Evolutionary conservation across 208 protist genomes (phyloP).

Genomic region (Leishmania amazonensis): DNA sequence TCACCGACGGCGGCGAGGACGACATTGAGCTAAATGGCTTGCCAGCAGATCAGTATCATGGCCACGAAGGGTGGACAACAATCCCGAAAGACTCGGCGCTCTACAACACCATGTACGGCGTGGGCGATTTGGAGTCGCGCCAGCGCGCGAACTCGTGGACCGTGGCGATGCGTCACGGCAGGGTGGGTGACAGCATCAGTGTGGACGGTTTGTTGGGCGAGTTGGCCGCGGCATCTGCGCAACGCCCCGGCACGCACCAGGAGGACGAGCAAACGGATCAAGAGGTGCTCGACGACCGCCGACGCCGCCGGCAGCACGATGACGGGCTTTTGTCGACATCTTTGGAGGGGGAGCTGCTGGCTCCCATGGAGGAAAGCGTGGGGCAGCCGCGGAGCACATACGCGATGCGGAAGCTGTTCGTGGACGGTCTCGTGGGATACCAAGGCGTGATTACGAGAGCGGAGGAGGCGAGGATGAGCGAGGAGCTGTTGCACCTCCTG

Average conservation of each 20-base stretch:
- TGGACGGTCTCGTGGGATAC: slow-evolving; percentile 80
- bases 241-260: not conserved
- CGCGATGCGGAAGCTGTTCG: slow-evolving; percentile 77
- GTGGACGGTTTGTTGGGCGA: slow-evolving; percentile 24
- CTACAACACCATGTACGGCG: slow-evolving; percentile 57
- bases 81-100: slow-evolving; percentile 80
- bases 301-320: slow-evolving; percentile 51
- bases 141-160: slow-evolving; percentile 80
- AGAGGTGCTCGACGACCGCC: slow-evolving; percentile 50
- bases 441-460: slow-evolving; percentile 77
- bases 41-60: slow-evolving; percentile 75
- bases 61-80: slow-evolving; percentile 68
- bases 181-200: not conserved
- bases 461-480: slow-evolving; percentile 74
- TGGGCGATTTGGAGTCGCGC: slow-evolving; percentile 75
- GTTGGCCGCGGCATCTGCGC: slow-evolving; percentile 3
- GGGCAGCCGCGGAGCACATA: slow-evolving; percentile 83
- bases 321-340: slow-evolving; percentile 50
- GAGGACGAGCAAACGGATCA: not conserved
- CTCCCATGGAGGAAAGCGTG: slow-evolving; percentile 62
- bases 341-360: slow-evolving; percentile 69
- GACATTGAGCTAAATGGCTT: slow-evolving; percentile 81
- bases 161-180: slow-evolving; percentile 27
- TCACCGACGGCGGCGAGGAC: slow-evolving; percentile 75
- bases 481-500: slow-evolving; percentile 79